Conservation (phyloP, 345 rosid species). For the Boechera divaricarpa region DNA sequence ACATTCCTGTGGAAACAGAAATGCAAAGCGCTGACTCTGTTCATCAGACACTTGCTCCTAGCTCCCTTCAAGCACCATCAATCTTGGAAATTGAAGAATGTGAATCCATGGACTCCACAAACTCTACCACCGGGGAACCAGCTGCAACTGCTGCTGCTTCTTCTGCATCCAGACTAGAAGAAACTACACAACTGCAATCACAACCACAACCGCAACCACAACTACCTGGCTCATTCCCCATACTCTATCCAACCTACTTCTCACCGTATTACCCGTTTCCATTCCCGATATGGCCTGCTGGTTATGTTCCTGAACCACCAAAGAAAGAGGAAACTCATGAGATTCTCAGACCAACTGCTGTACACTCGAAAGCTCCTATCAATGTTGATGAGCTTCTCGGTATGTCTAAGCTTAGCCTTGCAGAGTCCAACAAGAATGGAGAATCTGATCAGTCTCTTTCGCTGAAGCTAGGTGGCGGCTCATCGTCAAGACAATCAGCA, state of each 20-base stretch:
- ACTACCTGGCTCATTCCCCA: conserved; percentile 61
- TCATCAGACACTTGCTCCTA: conserved; percentile 51
- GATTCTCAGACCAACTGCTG: conserved; percentile 87
- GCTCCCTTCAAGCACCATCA: conserved; percentile 53
- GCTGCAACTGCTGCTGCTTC: conserved; percentile 40
- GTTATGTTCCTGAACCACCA: conserved; percentile 52
- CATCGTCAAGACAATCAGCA: conserved; percentile 83
- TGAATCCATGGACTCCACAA: conserved; percentile 95
- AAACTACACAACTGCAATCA: conserved; percentile 35
- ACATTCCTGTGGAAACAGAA: conserved; percentile 52
- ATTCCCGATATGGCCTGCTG: conserved; percentile 75
- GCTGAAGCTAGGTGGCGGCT: conserved; percentile 66
- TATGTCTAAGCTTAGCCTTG: conserved; percentile 85
- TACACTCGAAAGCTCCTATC: conserved; percentile 81
- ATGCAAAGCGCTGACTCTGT: conserved; percentile 38
- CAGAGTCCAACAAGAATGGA: conserved; percentile 60
- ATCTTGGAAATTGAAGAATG: conserved; percentile 75
- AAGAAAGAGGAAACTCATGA: conserved; percentile 60
- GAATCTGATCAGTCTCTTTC: conserved; percentile 70
- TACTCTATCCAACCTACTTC: conserved; percentile 74
- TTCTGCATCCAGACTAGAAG: conserved; percentile 33
- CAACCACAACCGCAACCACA: conserved; percentile 55
- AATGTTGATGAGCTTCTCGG: conserved; percentile 93
- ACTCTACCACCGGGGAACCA: conserved; percentile 72
- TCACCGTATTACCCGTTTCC: conserved; percentile 77